Conservation (phyloP, 2,329 filamentous ascomycete genomes). For the Hymenoscyphus linearis region DNA sequence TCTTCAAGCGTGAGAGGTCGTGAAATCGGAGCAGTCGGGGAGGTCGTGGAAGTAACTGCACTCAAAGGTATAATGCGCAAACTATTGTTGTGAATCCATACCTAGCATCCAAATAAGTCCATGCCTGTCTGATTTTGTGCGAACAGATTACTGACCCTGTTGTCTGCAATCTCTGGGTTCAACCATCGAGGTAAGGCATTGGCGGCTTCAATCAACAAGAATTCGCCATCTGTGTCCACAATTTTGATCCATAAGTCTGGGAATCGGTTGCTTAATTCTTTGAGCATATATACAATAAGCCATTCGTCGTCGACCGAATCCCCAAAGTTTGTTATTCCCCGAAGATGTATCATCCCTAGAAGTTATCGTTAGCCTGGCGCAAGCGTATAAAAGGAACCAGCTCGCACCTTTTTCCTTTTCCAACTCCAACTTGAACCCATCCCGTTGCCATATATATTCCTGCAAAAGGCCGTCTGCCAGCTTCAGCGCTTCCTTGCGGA, state of each 20-base stretch:
- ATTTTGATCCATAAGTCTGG: constrained; percentile 75
- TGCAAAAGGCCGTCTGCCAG: constrained; percentile 62
- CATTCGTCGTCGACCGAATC: constrained; percentile 97
- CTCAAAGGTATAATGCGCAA: constrained; percentile 66
- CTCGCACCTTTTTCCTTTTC: constrained; percentile 52
- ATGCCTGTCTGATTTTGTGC: background rate
- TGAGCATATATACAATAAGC: constrained; percentile 86
- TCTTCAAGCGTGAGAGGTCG: constrained; percentile 54
- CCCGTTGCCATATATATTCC: constrained; percentile 93
- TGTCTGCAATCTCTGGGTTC: constrained; percentile 81
- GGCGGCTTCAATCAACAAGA: constrained; percentile 89
- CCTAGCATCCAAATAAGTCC: constrained; percentile 34
- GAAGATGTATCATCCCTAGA: constrained; percentile 55
- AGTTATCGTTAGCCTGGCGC: constrained; percentile 7
- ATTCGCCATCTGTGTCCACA: constrained; percentile 88
- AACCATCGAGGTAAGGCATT: constrained; percentile 84
- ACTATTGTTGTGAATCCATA: constrained; percentile 80
- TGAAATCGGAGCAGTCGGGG: constrained; percentile 35
- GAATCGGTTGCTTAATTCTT: constrained; percentile 71
- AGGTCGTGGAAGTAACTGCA: constrained; percentile 33
- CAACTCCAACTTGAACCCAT: constrained; percentile 60
- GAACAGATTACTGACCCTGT: constrained; percentile 48
- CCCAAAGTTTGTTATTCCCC: constrained; percentile 78
- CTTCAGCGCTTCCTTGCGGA: constrained; percentile 63
- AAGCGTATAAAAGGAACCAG: background rate